A percentile compares a stretch with the other conserved stretches of the same genome.
phyloP scores from a whole-genome alignment of 352 stramenopile genomes.

The Phytophthora parvispora region DNA sequence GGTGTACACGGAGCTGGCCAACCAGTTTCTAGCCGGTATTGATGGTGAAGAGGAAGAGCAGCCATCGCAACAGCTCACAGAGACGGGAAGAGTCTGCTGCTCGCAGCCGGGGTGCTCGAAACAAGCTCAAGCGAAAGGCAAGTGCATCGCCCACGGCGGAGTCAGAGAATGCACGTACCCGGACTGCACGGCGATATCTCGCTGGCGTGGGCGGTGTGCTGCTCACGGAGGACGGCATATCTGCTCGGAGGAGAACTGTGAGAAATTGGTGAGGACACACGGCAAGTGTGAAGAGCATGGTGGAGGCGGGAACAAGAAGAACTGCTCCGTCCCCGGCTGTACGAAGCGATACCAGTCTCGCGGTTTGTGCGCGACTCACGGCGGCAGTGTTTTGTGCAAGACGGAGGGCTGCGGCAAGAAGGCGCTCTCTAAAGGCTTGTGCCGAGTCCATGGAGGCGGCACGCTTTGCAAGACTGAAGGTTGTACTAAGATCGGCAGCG shows the following conservation, averaged over 20 bases:
- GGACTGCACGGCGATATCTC: slow-evolving; percentile 11
- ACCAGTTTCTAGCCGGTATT: neutral
- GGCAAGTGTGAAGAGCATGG: slow-evolving; percentile 28
- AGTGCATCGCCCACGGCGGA: slow-evolving; percentile 33
- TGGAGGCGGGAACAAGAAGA: slow-evolving; percentile 14
- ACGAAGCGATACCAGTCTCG: slow-evolving; percentile 14
- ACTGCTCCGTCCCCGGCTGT: slow-evolving; percentile 19
- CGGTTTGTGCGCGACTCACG: slow-evolving; percentile 31
- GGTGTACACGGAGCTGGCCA: neutral
- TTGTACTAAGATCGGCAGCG: slow-evolving; percentile 25
- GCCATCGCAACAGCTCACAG: neutral
- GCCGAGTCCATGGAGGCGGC: slow-evolving; percentile 12
- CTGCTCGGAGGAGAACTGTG: slow-evolving; percentile 18
- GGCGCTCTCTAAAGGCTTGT: slow-evolving; percentile 25
- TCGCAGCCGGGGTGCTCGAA: slow-evolving; percentile 28
- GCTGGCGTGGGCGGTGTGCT: slow-evolving; percentile 16
- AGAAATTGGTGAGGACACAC: slow-evolving; percentile 11
- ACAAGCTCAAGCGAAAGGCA: slow-evolving; percentile 27
- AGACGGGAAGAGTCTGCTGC: slow-evolving; percentile 6
- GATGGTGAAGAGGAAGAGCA: neutral
- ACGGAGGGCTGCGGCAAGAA: slow-evolving; percentile 17
- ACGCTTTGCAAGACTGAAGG: slow-evolving; percentile 21
- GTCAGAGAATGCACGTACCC: slow-evolving; percentile 14
- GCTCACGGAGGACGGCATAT: slow-evolving; percentile 21
- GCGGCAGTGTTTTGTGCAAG: slow-evolving; percentile 21